Percentiles rank a stretch among this genome's conserved stretches.
Evolutionary conservation across 2,329 filamentous ascomycete genomes (phyloP).

Genomic region (Colletotrichum neosansevieriae): DNA sequence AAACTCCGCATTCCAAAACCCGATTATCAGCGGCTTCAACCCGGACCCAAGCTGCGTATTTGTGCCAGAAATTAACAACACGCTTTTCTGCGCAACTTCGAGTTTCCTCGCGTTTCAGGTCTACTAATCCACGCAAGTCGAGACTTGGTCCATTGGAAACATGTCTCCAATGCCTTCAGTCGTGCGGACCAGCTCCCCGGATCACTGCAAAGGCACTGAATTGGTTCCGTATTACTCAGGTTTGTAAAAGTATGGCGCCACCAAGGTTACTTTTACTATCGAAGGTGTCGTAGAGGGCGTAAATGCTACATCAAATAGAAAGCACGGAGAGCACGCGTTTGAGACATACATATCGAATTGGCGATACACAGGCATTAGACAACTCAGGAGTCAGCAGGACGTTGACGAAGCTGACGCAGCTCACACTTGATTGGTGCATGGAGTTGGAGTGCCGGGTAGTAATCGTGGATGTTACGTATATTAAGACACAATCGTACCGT

Average conservation of each 20-base stretch:
- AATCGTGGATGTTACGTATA: too few species aligned
- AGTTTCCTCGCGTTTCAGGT: conserved; percentile 65
- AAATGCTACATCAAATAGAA: conserved; percentile 35
- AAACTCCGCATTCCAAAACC: conserved; percentile 53
- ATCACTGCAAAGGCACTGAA: conserved; percentile 35
- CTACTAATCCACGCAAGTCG: conserved; percentile 65
- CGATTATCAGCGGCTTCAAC: conserved; percentile 62
- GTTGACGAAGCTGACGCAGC: conserved; percentile 3
- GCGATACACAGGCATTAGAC: conserved; percentile 15
- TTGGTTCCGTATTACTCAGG: conserved; percentile 42
- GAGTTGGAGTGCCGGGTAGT: too few species aligned
- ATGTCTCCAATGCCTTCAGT: conserved; percentile 55
- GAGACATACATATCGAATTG: conserved; percentile 28
- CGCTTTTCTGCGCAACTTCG: conserved; percentile 64
- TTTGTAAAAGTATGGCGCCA: background rate
- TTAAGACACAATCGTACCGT: background rate
- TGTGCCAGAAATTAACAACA: conserved; percentile 53
- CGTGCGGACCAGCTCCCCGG: conserved; percentile 57
- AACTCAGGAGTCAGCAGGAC: conserved; percentile 28
- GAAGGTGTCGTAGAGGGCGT: conserved; percentile 30
- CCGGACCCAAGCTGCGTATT: conserved; percentile 61
- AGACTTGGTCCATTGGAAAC: conserved; percentile 63
- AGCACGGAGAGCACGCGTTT: conserved; percentile 40
- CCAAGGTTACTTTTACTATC: background rate
- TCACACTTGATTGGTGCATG: background rate